Evolutionary conservation across 116 monocot species (phyloP).

Genomic region (Zostera marina): DNA sequence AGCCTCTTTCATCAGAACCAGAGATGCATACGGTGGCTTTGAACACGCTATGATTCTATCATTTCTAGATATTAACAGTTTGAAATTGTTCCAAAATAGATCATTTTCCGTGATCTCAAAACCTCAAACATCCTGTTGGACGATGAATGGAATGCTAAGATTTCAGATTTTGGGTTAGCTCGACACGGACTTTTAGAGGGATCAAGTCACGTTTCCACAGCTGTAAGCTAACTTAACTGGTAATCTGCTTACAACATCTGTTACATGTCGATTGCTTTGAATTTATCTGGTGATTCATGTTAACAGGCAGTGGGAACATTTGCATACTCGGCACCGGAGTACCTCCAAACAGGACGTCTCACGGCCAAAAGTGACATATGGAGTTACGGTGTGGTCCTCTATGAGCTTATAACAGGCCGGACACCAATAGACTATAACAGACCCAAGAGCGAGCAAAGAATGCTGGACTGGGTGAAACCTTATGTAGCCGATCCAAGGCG

Average conservation of each 20-base stretch:
- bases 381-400: conserved; percentile 86
- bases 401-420: conserved; percentile 81
- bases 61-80: background rate
- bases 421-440: conserved; percentile 58
- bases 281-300: too few species aligned
- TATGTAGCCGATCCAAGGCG: conserved; percentile 40
- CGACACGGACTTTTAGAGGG: conserved; percentile 71
- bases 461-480: conserved; percentile 71
- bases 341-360: conserved; percentile 65
- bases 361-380: conserved; percentile 71
- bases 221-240: too few species aligned
- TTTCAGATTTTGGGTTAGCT: conserved; percentile 91
- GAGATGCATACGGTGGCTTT: too few species aligned
- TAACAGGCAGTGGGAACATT: conserved; percentile 78
- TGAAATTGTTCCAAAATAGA: conserved; percentile 22
- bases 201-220: conserved; percentile 72
- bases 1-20: too few species aligned
- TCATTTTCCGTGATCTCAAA: conserved; percentile 91
- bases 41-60: too few species aligned
- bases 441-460: conserved; percentile 59
- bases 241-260: background rate
- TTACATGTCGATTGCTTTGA: too few species aligned
- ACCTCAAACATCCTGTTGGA: conserved; percentile 91
- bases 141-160: conserved; percentile 84
- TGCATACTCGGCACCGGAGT: conserved; percentile 88